Evolutionary conservation across 768 basidiomycete species (phyloP), one percentile per base, ranked within the genome.

Genomic region (Boletus subparvulus): DNA sequence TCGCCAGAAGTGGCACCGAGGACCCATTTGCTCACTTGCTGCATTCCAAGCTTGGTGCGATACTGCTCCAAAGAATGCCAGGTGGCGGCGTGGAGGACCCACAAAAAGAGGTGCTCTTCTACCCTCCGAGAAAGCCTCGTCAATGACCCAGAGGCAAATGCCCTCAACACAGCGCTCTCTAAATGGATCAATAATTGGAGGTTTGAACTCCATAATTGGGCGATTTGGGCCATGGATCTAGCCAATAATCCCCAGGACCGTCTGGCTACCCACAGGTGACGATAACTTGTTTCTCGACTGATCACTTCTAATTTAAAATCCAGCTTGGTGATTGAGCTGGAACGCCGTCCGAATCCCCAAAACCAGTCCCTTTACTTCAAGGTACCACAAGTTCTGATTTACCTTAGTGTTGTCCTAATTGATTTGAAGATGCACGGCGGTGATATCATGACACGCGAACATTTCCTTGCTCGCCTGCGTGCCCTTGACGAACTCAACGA

Each of bases 11-110:
- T 28, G 28, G 4, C 45, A 4, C 33, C 3, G 30, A 28, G n/a
- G n/a, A 21, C 6, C 6, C 55, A 30, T 39, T 12, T 21, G 32
- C 47, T 50, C 3, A 52, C 26, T 41, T 14, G 6, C 35, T 44
- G 14, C 28, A 10, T 33, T 8, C 28, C 37, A 59, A 67, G 66
- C 33, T 47, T 70, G 42, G 71, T 71, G 21, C 66, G 65, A 14
- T 72, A 72, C 44, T 72, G 71, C 50, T 70, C 69, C 14, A 61
- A 61, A 30, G 60, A 60, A 50, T 71, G 69, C 49, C 67, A 72
- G 46, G 61, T 62, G 6, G 67, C 61, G 0, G 70, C 69, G 4
- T 71, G 69, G 71, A 61, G 24, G 44, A 65, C 67, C 11, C 71
- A 71, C 54, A 71, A 69, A 44, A 52, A 37, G 47, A 60, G 58